These are phyloP conservation scores for Hanseniaspora sp. DNA, from an alignment of 1,139 yeast genomes.

Conservation along the genomic window DNA sequence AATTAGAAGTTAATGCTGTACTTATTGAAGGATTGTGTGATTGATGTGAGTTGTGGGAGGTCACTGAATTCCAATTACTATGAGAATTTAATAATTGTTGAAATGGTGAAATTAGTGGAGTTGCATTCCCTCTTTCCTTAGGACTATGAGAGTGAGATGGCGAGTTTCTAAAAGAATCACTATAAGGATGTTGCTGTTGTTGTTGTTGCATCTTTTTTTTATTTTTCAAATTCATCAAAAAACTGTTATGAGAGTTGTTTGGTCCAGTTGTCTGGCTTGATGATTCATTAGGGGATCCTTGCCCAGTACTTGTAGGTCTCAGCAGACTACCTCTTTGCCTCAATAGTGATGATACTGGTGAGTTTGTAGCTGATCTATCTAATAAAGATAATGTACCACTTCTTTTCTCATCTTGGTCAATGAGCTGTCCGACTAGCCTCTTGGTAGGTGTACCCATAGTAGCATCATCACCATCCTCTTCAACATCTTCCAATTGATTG, in stretches of 20 bases:
- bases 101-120: neutral
- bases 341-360: neutral
- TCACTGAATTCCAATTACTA: constrained; percentile 11
- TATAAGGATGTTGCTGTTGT: neutral
- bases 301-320: neutral
- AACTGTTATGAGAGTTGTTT: constrained; percentile 6
- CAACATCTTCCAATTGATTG: constrained; percentile 8
- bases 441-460: constrained; percentile 3
- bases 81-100: constrained; percentile 13
- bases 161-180: neutral
- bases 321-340: neutral
- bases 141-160: neutral
- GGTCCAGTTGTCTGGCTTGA: neutral
- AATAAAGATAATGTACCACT: neutral
- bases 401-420: constrained; percentile 9
- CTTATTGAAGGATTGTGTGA: neutral
- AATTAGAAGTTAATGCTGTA: neutral
- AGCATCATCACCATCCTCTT: constrained; percentile 8
- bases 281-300: neutral
- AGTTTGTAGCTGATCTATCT: neutral
- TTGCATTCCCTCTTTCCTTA: neutral
- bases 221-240: constrained; percentile 6
- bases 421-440: neutral
- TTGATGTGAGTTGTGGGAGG: constrained; percentile 4
- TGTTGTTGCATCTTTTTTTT: neutral